Base-by-base conservation (phyloP, 164 flowering plant genomes). In the Litsea cubeba region DNA sequence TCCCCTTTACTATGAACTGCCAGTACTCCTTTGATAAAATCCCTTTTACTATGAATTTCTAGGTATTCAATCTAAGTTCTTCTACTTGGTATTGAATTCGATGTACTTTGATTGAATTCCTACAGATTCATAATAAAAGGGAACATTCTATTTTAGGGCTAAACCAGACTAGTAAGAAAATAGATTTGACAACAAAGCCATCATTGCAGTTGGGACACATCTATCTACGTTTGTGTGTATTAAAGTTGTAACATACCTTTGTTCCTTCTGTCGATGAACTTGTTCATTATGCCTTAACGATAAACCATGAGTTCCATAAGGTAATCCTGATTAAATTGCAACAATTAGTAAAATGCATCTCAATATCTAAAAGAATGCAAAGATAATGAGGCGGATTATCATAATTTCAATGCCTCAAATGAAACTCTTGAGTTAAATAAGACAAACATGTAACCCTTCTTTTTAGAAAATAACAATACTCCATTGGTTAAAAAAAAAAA, bases 321-420 rank as follows among this genome's bases (percentile, higher is more conserved):
- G 85, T 73, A 84, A 80, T 69, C 88, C 97, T 90, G 87, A 22
- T 51, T 2, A 78, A 14, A 77, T 51, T 40, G 62, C 24, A 75
- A 74, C 6, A 77, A 40, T 69, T 15, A 77, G 10, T 62, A 23
- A 17, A 76, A 28, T 28, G 18, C 71, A 74, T 70, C 23, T 17
- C 62, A 71, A 74, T 35, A 23, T 6, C 4, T 64, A 5, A 64
- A 62, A 63, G 35, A 24, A 30, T 2, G 23, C 12, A 35, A 35
- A 17, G 18, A 5, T 24, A 12, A 22, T 65, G 35, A 12, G n/a
- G 10, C 24, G 1, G 4, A n/a, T 6, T 32, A 5, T 40, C 50
- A 32, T 40, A 17, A n/a, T 28, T 25, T 17, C 6, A 24, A 25
- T 17, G 17, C 8, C 15, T n/a, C 57, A 20, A n/a, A 18, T 15